Conservation (phyloP, 306 rosid genomes). For the Oemleria cerasiformis region DNA sequence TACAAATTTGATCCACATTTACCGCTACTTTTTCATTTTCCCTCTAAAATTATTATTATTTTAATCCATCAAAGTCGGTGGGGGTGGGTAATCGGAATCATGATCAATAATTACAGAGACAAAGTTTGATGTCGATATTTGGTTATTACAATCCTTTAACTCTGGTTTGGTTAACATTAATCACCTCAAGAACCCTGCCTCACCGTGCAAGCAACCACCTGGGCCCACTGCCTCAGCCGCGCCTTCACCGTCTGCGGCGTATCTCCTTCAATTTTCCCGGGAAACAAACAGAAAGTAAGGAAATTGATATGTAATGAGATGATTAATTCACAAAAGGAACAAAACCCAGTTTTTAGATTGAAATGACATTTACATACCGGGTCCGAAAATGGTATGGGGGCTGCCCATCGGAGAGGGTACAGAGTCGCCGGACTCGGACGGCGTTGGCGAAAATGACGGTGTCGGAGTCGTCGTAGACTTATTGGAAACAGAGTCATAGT, state of each 20-base stretch:
- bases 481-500: conserved; percentile 39
- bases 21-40: background rate
- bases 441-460: conserved; percentile 43
- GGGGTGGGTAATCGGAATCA: conserved; percentile 10
- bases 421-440: conserved; percentile 56
- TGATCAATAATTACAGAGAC: conserved; percentile 23
- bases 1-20: conserved; percentile 16
- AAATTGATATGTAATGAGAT: background rate
- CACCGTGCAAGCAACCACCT: conserved; percentile 95
- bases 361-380: conserved; percentile 30
- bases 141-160: conserved; percentile 43
- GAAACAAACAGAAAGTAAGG: background rate
- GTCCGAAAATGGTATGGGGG: conserved; percentile 52
- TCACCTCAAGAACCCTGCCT: conserved; percentile 45
- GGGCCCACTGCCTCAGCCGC: conserved; percentile 91
- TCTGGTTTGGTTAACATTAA: conserved; percentile 26
- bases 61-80: conserved; percentile 27
- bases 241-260: conserved; percentile 78
- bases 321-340: no score
- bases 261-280: conserved; percentile 48
- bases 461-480: conserved; percentile 27
- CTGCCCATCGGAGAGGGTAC: conserved; percentile 50
- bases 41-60: background rate
- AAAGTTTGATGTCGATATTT: conserved; percentile 18
- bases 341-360: background rate